Percentiles rank a stretch among this genome's conserved stretches.
Conservation (phyloP, 2,329 filamentous ascomycete genomes). For the Diplodia mutila region DNA sequence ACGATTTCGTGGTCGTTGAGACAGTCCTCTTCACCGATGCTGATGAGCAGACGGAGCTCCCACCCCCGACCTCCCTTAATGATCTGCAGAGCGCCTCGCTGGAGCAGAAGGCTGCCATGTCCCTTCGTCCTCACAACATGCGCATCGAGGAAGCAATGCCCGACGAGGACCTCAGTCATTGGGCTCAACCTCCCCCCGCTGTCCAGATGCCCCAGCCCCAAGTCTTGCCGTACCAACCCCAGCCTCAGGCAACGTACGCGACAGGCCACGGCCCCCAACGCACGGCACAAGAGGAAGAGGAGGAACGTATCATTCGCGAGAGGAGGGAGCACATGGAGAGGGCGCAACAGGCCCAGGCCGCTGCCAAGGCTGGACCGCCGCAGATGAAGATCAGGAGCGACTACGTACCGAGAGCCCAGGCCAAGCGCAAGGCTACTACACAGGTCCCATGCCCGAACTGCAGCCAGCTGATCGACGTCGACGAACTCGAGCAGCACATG, state of each 20-base stretch:
- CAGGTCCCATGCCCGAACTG: conserved; percentile 90
- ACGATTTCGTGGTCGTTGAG: conserved; percentile 94
- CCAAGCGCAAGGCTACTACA: conserved; percentile 65
- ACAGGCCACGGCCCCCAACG: conserved; percentile 36
- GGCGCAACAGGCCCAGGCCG: conserved; percentile 77
- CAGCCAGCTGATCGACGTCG: conserved; percentile 82
- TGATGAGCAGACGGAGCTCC: conserved; percentile 84
- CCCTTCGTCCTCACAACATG: conserved; percentile 72
- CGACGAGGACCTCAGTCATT: conserved; percentile 37
- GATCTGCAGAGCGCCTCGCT: conserved; percentile 93
- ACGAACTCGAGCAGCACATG: conserved; percentile 91
- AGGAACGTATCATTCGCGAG: conserved; percentile 42
- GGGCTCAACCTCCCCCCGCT: conserved; percentile 33
- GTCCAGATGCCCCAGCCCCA: conserved; percentile 39
- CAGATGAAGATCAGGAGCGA: conserved; percentile 92
- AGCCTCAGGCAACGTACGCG: conserved; percentile 36
- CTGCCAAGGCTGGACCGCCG: conserved; percentile 68
- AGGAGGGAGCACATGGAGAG: conserved; percentile 58
- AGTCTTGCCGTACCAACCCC: conserved; percentile 33
- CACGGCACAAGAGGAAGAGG: conserved; percentile 45
- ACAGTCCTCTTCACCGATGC: conserved; percentile 89
- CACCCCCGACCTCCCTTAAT: conserved; percentile 83
- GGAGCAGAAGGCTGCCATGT: conserved; percentile 91
- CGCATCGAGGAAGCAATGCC: conserved; percentile 96
- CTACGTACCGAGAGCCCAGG: conserved; percentile 83